Percentiles rank a stretch among this genome's conserved stretches.
Conservation (phyloP, 2,329 filamentous ascomycete genomes). For the Aspergillus puulaauensis region DNA sequence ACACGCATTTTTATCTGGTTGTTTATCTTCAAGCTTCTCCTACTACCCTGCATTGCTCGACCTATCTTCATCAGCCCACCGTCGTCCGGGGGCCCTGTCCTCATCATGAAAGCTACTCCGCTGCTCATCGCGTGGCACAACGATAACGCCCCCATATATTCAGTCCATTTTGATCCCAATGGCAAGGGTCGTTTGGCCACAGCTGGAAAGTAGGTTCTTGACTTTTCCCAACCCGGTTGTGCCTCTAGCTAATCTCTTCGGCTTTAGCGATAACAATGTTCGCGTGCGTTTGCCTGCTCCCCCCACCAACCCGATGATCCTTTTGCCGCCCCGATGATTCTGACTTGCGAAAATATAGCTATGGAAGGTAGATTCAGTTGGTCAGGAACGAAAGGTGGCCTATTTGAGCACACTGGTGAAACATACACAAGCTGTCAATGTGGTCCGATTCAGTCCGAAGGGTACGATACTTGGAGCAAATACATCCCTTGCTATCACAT, state of each 20-base stretch:
- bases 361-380: constrained; percentile 84
- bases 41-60: neutral
- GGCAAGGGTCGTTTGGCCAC: constrained; percentile 91
- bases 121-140: constrained; percentile 99
- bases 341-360: constrained; percentile 57
- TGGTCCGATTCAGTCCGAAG: constrained; percentile 92
- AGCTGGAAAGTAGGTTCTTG: constrained; percentile 67
- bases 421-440: constrained; percentile 96
- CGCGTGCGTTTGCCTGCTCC: constrained; percentile 58
- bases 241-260: constrained; percentile 14
- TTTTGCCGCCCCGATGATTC: constrained; percentile 23
- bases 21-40: neutral
- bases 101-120: constrained; percentile 87
- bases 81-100: constrained; percentile 21
- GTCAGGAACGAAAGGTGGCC: constrained; percentile 83
- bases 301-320: constrained; percentile 12
- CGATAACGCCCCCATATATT: constrained; percentile 95
- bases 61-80: neutral
- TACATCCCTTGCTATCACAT: neutral
- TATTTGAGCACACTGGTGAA: constrained; percentile 90
- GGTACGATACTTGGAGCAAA: constrained; percentile 51
- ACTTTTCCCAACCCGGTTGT: neutral
- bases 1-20: neutral
- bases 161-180: constrained; percentile 90
- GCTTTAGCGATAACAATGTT: constrained; percentile 77